Percentiles rank a stretch among this genome's conserved stretches.
phyloP scores from a whole-genome alignment of 805 yeast genomes.

The Teunomyces lycoperdinae region DNA sequence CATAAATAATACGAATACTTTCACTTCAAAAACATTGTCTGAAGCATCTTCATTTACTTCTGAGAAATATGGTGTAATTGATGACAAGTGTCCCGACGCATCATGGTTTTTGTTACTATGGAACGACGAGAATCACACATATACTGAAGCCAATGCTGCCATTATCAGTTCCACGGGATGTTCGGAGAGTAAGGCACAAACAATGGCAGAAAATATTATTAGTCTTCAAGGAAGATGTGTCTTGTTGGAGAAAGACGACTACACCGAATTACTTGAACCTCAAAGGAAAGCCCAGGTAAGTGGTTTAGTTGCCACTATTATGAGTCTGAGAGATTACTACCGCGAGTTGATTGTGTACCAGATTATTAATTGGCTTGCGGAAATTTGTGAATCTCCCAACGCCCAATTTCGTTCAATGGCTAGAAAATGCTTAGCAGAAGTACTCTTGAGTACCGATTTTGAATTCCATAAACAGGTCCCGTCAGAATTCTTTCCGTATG shows the following conservation, averaged over 20 bases:
- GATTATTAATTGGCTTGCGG: conserved; percentile 51
- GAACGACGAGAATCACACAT: conserved; percentile 76
- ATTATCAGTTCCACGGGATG: conserved; percentile 34
- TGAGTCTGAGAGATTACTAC: conserved; percentile 47
- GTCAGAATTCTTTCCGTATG: conserved; percentile 17
- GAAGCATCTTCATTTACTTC: conserved; percentile 31
- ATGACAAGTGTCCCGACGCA: conserved; percentile 31
- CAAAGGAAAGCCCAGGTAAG: conserved; percentile 40
- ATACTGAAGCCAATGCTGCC: conserved; percentile 50
- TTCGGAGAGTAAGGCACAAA: conserved; percentile 25
- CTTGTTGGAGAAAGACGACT: conserved; percentile 31
- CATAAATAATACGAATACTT: conserved; percentile 19
- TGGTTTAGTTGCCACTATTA: conserved; percentile 57
- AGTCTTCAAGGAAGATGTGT: conserved; percentile 45
- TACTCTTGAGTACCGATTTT: conserved; percentile 37
- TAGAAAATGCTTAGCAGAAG: conserved; percentile 42
- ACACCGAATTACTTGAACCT: conserved; percentile 24
- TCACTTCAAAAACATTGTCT: conserved; percentile 27
- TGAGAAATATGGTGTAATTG: conserved; percentile 27
- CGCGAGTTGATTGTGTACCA: conserved; percentile 46
- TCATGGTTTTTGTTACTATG: conserved; percentile 56
- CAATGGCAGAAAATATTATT: conserved; percentile 46
- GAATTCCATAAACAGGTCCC: conserved; percentile 32
- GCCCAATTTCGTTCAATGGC: conserved; percentile 25
- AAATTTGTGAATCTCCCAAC: conserved; percentile 27